Evolutionary conservation across 768 basidiomycete species (phyloP), one percentile per base, ranked within the genome.

Genomic region (Pleurotus cornucopiae): DNA sequence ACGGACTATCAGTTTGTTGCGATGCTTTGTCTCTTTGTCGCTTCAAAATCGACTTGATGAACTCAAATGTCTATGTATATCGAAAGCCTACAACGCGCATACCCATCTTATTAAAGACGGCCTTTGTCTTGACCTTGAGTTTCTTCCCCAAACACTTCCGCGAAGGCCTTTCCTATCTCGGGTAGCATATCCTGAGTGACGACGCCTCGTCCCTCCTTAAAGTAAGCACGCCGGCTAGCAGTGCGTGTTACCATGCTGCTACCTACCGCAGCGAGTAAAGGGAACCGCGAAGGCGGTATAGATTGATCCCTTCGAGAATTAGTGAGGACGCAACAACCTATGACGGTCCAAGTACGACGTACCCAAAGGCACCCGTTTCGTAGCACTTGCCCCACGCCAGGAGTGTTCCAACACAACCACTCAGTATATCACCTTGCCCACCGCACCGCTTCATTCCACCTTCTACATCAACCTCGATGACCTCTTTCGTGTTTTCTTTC

Each of bases 381-480:
- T 91, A 98, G 63, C 91, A 93, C 67, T 89, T 90, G 4, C 90
- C 93, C 96, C 97, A 99, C 3, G 95, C 95, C 62, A 98, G 75
- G 67, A 97, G 83, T 1, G 93, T 83, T 0, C 94, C 97, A 7
- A 94, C 88, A 44, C 81, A 77, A 11, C 97, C 97, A 63, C 88
- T 89, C 55, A 98, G 69, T 38, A 99, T 85, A 70, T 99, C 97
- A 0, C 97, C 97, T 68, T 98, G 97, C 1, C 97, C 97, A 11
- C 97, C 96, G 63, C 93, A 95, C 55, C 97, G 76, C 73, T 96
- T 96, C 63, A 91, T 62, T 1, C 96, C 94, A 1, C 97, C 97
- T 54, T 82, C 72, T 0, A 78, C 71, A 60, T 89, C 85, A 25
- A 89, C 84, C 52, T 80, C 76, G 3, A 94, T 70, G 3, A 82